Percentiles rank a stretch among this genome's conserved stretches.
Conservation (phyloP, 2,329 filamentous ascomycete genomes). For the Aspergillus sergii region DNA sequence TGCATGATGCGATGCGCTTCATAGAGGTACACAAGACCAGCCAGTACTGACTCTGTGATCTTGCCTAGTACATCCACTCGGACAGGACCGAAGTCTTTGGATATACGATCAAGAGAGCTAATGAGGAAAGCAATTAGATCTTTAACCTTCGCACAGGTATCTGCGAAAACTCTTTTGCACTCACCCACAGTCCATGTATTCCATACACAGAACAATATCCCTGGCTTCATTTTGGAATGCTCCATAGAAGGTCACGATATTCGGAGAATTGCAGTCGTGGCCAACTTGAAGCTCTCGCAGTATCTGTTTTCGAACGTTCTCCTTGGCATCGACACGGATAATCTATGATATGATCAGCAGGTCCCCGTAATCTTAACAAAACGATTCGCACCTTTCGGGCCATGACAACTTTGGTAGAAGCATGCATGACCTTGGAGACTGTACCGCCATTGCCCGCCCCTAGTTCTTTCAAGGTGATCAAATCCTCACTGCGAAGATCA, state of each 20-base stretch:
- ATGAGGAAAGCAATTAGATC: slow-evolving; percentile 21
- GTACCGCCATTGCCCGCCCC: slow-evolving; percentile 96
- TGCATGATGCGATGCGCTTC: slow-evolving; percentile 98
- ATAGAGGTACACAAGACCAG: slow-evolving; percentile 92
- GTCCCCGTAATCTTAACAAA: not conserved
- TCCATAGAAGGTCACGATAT: slow-evolving; percentile 97
- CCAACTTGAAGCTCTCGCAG: slow-evolving; percentile 97
- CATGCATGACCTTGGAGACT: slow-evolving; percentile 96
- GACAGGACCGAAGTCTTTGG: slow-evolving; percentile 90
- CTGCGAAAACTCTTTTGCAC: slow-evolving; percentile 36
- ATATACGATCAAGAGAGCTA: slow-evolving; percentile 90
- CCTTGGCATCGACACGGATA: slow-evolving; percentile 97
- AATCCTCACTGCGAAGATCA: slow-evolving; percentile 86
- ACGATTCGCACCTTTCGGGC: slow-evolving; percentile 78
- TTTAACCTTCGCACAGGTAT: not conserved
- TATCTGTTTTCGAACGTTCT: slow-evolving; percentile 94
- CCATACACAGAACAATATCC: slow-evolving; percentile 99
- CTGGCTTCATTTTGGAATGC: slow-evolving; percentile 95
- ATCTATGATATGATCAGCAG: slow-evolving; percentile 59
- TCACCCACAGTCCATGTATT: slow-evolving; percentile 99
- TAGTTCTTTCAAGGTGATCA: slow-evolving; percentile 90
- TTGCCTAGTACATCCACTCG: slow-evolving; percentile 96
- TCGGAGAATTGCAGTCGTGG: slow-evolving; percentile 94
- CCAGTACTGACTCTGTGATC: slow-evolving; percentile 93
- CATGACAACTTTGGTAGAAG: slow-evolving; percentile 94